Conservation (phyloP, 2,329 filamentous ascomycete species). For the Furcasterigmium sp. region DNA sequence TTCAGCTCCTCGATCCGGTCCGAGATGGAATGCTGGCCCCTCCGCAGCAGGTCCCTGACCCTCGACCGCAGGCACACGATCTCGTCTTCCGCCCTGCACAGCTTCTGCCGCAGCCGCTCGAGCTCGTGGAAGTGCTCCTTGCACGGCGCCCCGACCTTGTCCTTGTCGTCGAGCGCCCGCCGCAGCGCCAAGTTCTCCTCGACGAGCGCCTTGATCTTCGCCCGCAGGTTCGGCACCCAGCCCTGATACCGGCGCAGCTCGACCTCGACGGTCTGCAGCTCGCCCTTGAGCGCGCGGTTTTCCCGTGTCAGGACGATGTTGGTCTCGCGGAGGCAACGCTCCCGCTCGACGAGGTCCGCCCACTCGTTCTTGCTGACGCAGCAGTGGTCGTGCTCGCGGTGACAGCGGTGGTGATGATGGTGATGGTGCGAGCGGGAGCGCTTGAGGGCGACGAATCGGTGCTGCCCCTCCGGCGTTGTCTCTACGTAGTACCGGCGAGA, state of each 20-base stretch:
- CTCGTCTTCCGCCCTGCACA: constrained; percentile 30
- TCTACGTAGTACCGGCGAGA: constrained; percentile 30
- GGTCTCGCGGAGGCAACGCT: constrained; percentile 26
- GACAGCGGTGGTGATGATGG: constrained; percentile 15
- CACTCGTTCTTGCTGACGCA: constrained; percentile 28
- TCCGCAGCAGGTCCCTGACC: constrained; percentile 26
- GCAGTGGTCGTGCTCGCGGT: constrained; percentile 26
- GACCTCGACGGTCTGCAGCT: constrained; percentile 25
- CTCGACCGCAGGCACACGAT: constrained; percentile 25
- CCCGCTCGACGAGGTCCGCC: constrained; percentile 28
- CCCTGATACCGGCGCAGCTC: constrained; percentile 28
- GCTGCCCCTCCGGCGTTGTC: constrained; percentile 23
- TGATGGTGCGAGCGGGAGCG: constrained; percentile 29
- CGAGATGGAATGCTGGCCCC: constrained; percentile 20
- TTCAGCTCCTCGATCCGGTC: constrained; percentile 24
- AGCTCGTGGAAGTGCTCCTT: constrained; percentile 23
- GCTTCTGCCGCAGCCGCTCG: constrained; percentile 25
- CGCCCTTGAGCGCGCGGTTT: constrained; percentile 25
- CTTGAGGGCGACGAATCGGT: constrained; percentile 33
- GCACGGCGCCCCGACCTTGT: constrained; percentile 16
- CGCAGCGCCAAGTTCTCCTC: constrained; percentile 34
- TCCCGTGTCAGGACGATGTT: constrained; percentile 26
- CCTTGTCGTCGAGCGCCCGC: constrained; percentile 24
- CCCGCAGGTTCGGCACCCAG: constrained; percentile 29
- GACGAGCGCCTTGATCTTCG: constrained; percentile 27